A percentile compares a stretch with the other conserved stretches of the same genome.
Evolutionary conservation across 441 rosid species (phyloP).

Genomic region (Croton setiger): DNA sequence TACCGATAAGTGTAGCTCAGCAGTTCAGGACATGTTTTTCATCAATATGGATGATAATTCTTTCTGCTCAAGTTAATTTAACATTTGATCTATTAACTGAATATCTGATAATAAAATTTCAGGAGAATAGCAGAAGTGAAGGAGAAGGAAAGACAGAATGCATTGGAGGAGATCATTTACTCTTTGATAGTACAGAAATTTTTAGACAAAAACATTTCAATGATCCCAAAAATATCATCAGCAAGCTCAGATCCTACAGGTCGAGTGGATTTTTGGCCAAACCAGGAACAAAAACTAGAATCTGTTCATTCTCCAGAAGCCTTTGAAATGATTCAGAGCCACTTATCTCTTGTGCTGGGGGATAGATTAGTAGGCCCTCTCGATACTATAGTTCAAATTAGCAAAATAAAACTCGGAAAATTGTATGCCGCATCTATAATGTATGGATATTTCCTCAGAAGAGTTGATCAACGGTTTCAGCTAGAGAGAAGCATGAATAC

Average conservation of each 20-base stretch:
- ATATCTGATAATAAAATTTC: slow-evolving; percentile 13
- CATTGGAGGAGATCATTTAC: slow-evolving; percentile 78
- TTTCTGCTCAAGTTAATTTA: neutral
- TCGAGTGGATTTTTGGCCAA: slow-evolving; percentile 89
- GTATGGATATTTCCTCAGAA: slow-evolving; percentile 86
- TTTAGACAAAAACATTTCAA: slow-evolving; percentile 53
- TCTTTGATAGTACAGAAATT: slow-evolving; percentile 74
- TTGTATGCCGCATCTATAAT: slow-evolving; percentile 86
- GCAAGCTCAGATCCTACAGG: slow-evolving; percentile 70
- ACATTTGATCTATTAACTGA: neutral
- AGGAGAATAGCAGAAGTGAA: slow-evolving; percentile 90
- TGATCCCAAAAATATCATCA: slow-evolving; percentile 73
- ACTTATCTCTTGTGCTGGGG: slow-evolving; percentile 70
- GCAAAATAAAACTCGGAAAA: slow-evolving; percentile 88
- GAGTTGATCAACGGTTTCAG: slow-evolving; percentile 85
- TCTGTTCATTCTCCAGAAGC: slow-evolving; percentile 88
- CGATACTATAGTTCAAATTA: slow-evolving; percentile 58
- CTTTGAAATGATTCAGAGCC: slow-evolving; percentile 86
- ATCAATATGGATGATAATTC: neutral
- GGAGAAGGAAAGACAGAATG: slow-evolving; percentile 62
- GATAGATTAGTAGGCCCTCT: slow-evolving; percentile 71
- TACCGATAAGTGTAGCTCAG: neutral
- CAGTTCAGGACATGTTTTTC: neutral
- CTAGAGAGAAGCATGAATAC: slow-evolving; percentile 84
- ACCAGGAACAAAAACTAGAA: slow-evolving; percentile 79